A percentile compares a stretch with the other conserved stretches of the same genome.
These are phyloP conservation scores for Yarrowia bubula DNA, from an alignment of 805 yeast species.

Conservation along the genomic window DNA sequence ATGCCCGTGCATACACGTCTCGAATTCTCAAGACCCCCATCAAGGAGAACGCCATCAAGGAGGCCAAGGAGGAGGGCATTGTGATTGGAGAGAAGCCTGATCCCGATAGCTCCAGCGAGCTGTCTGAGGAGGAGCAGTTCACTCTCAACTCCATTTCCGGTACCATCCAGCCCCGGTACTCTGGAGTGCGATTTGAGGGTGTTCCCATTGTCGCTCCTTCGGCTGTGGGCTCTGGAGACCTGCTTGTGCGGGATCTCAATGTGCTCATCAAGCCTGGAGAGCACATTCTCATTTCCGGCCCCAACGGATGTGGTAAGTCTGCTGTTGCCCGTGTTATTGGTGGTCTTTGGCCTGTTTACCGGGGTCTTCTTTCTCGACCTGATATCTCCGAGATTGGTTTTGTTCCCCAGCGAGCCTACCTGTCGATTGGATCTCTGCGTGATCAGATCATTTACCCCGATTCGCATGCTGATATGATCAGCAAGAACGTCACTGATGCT, in stretches of 20 bases:
- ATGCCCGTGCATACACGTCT: constrained; percentile 47
- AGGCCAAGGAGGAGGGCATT: constrained; percentile 27
- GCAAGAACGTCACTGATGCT: constrained; percentile 66
- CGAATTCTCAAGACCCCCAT: constrained; percentile 23
- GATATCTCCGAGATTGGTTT: constrained; percentile 60
- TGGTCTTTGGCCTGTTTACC: constrained; percentile 87
- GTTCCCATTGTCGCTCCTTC: constrained; percentile 76
- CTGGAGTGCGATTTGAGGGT: constrained; percentile 79
- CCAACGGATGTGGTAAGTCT: constrained; percentile 89
- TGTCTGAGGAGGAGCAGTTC: constrained; percentile 30
- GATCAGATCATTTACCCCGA: constrained; percentile 90
- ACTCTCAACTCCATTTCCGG: constrained; percentile 62
- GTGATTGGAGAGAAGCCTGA: constrained; percentile 19
- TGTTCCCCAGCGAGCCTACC: constrained; percentile 84
- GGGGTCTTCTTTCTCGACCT: constrained; percentile 80
- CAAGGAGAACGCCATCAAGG: constrained; percentile 6
- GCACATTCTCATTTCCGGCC: constrained; percentile 75
- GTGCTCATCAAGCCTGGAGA: constrained; percentile 63
- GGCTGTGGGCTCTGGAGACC: constrained; percentile 48
- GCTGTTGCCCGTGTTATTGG: constrained; percentile 80
- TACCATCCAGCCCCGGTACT: constrained; percentile 71
- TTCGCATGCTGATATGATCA: constrained; percentile 73
- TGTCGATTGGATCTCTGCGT: constrained; percentile 73
- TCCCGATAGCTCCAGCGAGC: constrained; percentile 15
- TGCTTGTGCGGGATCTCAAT: constrained; percentile 58